These are phyloP conservation scores for Salix caprea DNA, from an alignment of 345 rosid species.

Conservation along the genomic window DNA sequence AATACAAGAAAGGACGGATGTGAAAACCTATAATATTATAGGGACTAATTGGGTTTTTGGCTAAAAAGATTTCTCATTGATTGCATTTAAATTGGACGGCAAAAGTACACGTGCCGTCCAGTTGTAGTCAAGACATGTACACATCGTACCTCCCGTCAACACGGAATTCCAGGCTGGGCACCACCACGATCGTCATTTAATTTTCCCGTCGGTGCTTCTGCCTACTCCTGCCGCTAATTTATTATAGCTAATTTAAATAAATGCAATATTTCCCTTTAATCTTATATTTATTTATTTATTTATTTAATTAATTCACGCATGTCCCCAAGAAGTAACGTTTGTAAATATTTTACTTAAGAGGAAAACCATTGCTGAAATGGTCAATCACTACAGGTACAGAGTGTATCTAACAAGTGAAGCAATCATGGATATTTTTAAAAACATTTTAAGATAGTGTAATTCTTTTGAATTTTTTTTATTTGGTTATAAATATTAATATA, in stretches of 20 bases:
- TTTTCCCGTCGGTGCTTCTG: not conserved
- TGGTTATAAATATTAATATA: too few relatives aligned
- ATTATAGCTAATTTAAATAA: not conserved
- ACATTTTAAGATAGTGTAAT: too few relatives aligned
- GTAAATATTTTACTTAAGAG: too few relatives aligned
- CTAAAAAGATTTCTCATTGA: not conserved
- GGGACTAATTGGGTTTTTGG: too few relatives aligned
- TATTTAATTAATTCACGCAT: not conserved
- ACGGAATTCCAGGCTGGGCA: conserved; percentile 31
- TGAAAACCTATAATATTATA: not conserved
- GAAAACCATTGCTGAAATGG: too few relatives aligned
- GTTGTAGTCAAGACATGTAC: conserved; percentile 22
- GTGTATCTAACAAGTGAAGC: too few relatives aligned
- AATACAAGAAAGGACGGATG: not conserved
- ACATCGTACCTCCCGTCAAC: conserved; percentile 24
- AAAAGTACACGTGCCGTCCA: conserved; percentile 44
- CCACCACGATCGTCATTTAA: conserved; percentile 4
- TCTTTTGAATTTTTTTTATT: too few relatives aligned
- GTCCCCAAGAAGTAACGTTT: not conserved
- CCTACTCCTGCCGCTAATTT: not conserved
- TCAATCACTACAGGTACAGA: too few relatives aligned
- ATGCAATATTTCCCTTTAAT: not conserved
- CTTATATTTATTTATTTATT: not conserved
- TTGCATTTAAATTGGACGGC: conserved; percentile 24
- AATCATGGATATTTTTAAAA: too few relatives aligned